Evolutionary conservation across 106 monocot genomes (phyloP).

Genomic region (Vanilla planifolia): DNA sequence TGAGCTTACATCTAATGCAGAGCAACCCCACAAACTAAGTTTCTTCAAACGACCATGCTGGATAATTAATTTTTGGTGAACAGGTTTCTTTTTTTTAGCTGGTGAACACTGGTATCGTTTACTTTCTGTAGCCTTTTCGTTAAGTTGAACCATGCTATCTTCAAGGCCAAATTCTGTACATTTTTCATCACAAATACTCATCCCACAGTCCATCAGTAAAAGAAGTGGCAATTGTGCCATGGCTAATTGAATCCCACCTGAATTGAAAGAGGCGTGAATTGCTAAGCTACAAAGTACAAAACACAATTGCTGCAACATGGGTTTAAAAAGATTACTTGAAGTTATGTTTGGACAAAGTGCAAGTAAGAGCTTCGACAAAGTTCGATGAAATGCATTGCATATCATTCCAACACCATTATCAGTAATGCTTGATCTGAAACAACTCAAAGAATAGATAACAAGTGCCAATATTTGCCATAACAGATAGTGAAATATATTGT

Average conservation of each 20-base stretch:
- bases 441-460: not conserved
- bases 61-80: slow-evolving; percentile 85
- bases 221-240: slow-evolving; percentile 77
- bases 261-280: no score
- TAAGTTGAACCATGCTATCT: slow-evolving; percentile 11
- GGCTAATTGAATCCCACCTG: slow-evolving; percentile 89
- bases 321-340: slow-evolving; percentile 47
- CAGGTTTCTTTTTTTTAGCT: slow-evolving; percentile 16
- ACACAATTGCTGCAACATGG: no score
- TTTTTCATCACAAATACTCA: slow-evolving; percentile 53
- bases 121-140: slow-evolving; percentile 7
- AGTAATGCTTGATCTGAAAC: slow-evolving; percentile 75
- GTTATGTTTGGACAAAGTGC: slow-evolving; percentile 87
- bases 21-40: slow-evolving; percentile 94
- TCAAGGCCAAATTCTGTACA: slow-evolving; percentile 22
- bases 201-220: slow-evolving; percentile 78
- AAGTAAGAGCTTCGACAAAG: slow-evolving; percentile 67
- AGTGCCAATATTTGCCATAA: not conserved
- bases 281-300: no score
- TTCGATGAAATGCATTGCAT: slow-evolving; percentile 68
- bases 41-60: slow-evolving; percentile 68
- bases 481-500: no score
- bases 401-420: slow-evolving; percentile 98
- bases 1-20: slow-evolving; percentile 71
- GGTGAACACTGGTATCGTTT: slow-evolving; percentile 12